Percentiles rank a stretch among this genome's conserved stretches.
Evolutionary conservation across 495 filamentous ascomycete species (phyloP).

Genomic region (Endocarpon pusillum): DNA sequence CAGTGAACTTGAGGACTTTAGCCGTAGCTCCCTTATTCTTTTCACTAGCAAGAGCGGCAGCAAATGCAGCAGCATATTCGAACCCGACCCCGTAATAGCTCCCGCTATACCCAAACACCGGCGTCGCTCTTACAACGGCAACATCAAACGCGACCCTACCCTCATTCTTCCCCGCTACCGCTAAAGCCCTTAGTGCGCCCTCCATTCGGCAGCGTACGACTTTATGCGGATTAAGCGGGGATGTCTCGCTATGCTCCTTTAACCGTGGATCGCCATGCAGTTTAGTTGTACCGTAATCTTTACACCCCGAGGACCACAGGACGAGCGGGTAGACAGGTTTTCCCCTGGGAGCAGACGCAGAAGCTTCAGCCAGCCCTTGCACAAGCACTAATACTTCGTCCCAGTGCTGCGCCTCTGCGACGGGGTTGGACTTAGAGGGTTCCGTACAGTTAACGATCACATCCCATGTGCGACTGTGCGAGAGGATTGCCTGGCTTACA

Average conservation of each 20-base stretch:
- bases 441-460: slow-evolving; percentile 24
- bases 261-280: slow-evolving; percentile 14
- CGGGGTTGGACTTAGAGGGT: slow-evolving; percentile 16
- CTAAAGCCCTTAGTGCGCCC: slow-evolving; percentile 11
- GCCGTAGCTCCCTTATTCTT: slow-evolving; percentile 5
- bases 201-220: slow-evolving; percentile 3
- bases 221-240: slow-evolving; percentile 13
- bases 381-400: slow-evolving; percentile 13
- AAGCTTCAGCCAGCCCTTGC: slow-evolving; percentile 8
- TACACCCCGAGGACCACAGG: slow-evolving; percentile 23
- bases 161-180: slow-evolving; percentile 1
- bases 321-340: slow-evolving; percentile 18
- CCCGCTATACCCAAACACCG: slow-evolving; percentile 19
- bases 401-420: slow-evolving; percentile 11
- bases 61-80: no score
- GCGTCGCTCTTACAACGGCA: slow-evolving; percentile 20
- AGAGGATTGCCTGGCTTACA: slow-evolving; percentile 5
- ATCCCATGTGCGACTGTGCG: slow-evolving; percentile 8
- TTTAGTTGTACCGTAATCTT: slow-evolving; percentile 25
- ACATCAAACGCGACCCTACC: slow-evolving; percentile 20
- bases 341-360: no score
- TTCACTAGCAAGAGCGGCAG: no score
- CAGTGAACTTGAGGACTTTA: slow-evolving; percentile 10
- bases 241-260: slow-evolving; percentile 19
- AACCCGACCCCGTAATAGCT: slow-evolving; percentile 23